These are phyloP conservation scores for Blastomyces emzantsi DNA, from an alignment of 2,329 filamentous ascomycete species.

Conservation along the genomic window DNA sequence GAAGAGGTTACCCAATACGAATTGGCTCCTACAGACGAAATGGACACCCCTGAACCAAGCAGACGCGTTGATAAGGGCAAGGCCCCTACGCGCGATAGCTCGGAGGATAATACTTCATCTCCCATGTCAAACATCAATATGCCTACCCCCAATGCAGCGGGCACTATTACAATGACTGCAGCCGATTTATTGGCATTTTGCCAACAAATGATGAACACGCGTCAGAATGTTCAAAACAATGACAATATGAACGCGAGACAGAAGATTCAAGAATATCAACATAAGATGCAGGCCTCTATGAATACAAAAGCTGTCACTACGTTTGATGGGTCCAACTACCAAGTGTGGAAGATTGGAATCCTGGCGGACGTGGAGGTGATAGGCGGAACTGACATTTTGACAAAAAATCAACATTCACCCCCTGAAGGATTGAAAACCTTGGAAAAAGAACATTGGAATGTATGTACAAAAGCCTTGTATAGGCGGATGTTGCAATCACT, in stretches of 20 bases:
- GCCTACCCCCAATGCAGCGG: background rate
- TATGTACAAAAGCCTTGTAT: background rate
- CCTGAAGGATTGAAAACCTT: no score
- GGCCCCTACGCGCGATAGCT: no score
- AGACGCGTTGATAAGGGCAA: no score
- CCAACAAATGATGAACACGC: background rate
- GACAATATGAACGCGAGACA: background rate
- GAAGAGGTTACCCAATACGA: no score
- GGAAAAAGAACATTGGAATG: background rate
- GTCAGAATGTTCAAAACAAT: background rate
- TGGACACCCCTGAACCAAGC: no score
- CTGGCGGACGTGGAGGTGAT: background rate
- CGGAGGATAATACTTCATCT: no score
- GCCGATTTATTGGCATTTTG: background rate
- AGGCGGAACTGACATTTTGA: background rate
- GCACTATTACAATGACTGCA: background rate
- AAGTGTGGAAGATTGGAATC: background rate
- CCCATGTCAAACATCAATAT: background rate
- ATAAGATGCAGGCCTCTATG: background rate
- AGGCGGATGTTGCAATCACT: conserved; percentile 3
- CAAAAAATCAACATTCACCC: background rate
- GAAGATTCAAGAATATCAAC: background rate
- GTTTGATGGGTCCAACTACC: background rate
- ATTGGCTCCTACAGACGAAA: no score
- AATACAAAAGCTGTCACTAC: background rate